Evolutionary conservation across 2,329 filamentous ascomycete species (phyloP).

Genomic region (Fusarium devonianum): DNA sequence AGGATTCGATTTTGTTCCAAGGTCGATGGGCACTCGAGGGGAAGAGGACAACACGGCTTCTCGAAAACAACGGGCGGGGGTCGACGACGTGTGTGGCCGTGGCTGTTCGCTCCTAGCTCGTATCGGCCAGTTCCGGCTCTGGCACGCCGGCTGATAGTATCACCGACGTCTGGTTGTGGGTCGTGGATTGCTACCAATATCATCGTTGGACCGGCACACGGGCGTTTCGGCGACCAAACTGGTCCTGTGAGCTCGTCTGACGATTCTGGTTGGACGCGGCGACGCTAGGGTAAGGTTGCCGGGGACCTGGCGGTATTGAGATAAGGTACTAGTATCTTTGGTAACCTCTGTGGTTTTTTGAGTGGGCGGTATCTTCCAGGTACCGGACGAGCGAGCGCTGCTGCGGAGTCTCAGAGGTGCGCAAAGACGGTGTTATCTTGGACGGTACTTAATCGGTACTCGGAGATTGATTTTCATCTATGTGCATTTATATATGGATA

Average conservation of each 20-base stretch:
- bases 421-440: not conserved
- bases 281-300: conserved; percentile 38
- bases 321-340: conserved; percentile 11
- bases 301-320: too few species aligned
- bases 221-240: conserved; percentile 33
- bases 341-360: conserved; percentile 17
- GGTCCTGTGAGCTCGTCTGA: conserved; percentile 38
- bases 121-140: conserved; percentile 38
- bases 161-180: conserved; percentile 42
- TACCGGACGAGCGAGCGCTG: not conserved
- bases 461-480: not conserved
- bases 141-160: conserved; percentile 42
- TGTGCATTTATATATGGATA: not conserved
- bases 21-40: conserved; percentile 17
- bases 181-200: conserved; percentile 31
- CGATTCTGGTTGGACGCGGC: conserved; percentile 40
- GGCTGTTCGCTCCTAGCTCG: conserved; percentile 33
- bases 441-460: too few species aligned
- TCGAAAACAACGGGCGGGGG: conserved; percentile 37
- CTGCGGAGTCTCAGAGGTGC: not conserved
- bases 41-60: conserved; percentile 40
- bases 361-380: conserved; percentile 13
- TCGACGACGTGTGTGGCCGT: conserved; percentile 32
- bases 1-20: conserved; percentile 8
- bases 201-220: conserved; percentile 25